Evolutionary conservation across 768 basidiomycete genomes (phyloP).

Genomic region (Xerocomus brunneocitrinus): DNA sequence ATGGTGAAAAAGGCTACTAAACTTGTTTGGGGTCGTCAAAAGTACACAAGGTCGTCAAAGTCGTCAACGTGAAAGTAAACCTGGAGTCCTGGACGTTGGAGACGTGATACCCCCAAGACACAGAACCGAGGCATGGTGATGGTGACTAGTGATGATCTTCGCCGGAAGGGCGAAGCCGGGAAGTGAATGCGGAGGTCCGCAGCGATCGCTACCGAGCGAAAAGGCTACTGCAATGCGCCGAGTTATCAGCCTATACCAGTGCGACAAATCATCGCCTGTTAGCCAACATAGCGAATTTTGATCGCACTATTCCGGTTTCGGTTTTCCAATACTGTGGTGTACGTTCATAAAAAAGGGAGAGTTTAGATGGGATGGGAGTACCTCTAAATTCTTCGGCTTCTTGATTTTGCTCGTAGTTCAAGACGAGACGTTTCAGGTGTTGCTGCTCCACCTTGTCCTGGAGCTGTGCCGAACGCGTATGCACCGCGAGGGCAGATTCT

Average conservation of each 20-base stretch:
- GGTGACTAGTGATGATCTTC: constrained; percentile 15
- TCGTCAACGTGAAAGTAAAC: constrained; percentile 18
- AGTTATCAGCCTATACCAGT: constrained; percentile 13
- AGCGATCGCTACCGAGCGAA: constrained; percentile 20
- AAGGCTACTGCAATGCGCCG: constrained; percentile 18
- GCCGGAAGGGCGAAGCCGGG: constrained; percentile 15
- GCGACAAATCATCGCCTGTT: constrained; percentile 21
- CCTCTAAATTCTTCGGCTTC: constrained; percentile 82
- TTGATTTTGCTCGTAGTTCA: constrained; percentile 87
- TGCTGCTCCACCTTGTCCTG: constrained; percentile 97
- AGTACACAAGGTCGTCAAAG: constrained; percentile 25
- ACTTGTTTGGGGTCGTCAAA: constrained; percentile 18
- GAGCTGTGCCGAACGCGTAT: constrained; percentile 85
- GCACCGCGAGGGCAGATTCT: constrained; percentile 82
- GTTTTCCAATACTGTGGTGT: constrained; percentile 54
- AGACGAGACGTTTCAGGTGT: constrained; percentile 90
- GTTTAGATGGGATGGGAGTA: constrained; percentile 18
- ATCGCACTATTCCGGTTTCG: constrained; percentile 63
- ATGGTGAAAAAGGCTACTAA: constrained; percentile 4
- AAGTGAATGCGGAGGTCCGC: constrained; percentile 20
- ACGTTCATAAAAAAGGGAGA: background rate
- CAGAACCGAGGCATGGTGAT: constrained; percentile 9
- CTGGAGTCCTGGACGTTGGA: constrained; percentile 9
- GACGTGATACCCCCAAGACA: constrained; percentile 12
- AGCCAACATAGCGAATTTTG: constrained; percentile 77